Conservation (phyloP, 2,329 filamentous ascomycete species). For the Neonectria neomacrospora region DNA sequence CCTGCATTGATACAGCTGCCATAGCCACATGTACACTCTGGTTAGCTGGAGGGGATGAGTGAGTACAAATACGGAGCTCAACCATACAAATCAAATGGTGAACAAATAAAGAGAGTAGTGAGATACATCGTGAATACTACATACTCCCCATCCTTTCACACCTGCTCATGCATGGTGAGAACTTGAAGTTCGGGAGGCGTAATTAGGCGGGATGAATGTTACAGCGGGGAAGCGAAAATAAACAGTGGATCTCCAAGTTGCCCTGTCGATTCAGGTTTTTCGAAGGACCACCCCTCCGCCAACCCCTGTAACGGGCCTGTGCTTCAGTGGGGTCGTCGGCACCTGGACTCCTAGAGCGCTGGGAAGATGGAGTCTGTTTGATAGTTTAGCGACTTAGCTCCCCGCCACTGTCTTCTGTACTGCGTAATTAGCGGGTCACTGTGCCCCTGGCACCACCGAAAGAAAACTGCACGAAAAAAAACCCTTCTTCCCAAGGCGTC, state of each 20-base stretch:
- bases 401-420: not conserved
- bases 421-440: conserved; percentile 10
- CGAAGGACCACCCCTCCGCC: not conserved
- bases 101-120: not conserved
- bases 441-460: conserved; percentile 4
- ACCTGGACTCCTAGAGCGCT: conserved; percentile 32
- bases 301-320: conserved; percentile 33
- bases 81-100: not conserved
- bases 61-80: not conserved
- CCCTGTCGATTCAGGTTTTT: not conserved
- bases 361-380: conserved; percentile 13
- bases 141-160: not conserved
- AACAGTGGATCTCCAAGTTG: conserved; percentile 4
- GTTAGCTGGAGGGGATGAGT: not conserved
- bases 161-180: not conserved
- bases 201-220: not conserved
- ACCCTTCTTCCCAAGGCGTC: conserved; percentile 31
- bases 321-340: conserved; percentile 29
- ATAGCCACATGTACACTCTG: not conserved
- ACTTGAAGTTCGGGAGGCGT: not conserved
- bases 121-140: not conserved
- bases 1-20: not conserved
- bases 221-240: not conserved
- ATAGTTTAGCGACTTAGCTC: conserved; percentile 11
- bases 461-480: conserved; percentile 26